Evolutionary conservation across 1,284 basidiomycete genomes (phyloP), one percentile per base, ranked within the genome.

Genomic region (Stereum hirsutum): DNA sequence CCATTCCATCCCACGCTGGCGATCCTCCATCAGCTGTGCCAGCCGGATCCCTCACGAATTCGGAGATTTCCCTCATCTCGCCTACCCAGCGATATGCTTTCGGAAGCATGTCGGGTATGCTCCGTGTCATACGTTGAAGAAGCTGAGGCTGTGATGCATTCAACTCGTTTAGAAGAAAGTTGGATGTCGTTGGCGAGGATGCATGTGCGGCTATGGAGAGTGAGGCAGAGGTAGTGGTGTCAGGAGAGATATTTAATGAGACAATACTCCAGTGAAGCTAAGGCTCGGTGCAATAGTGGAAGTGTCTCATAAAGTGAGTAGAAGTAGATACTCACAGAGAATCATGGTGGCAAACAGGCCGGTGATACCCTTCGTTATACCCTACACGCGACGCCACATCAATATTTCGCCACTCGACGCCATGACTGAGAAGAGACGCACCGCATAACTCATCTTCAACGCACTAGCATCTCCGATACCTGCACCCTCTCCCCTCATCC

Each of bases 361-460:
- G 5, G 58, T 75, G n/a, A 68, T 59, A 14, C 76, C 75, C 52
- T 78, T 80, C 33, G 62, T 59, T 31, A 80, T 74, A 4, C 73
- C 75, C 73, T 77, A 8, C 33, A n/a, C 11, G 10, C 4, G 51
- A 17, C 41, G 15, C 17, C 17, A 20, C 24, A 37, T 32, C 14
- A 15, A 15, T n/a, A 33, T 32, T 27, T 32, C 23, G 5, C 21
- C 38, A 17, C 17, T 6, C 1, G n/a, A 30, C 19, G 7, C 1
- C 23, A 30, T 35, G 4, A 23, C 30, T 3, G 20, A n/a, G 38
- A 17, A 28, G 26, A 1, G 3, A 58, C 70, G 57, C 46, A 79
- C 76, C 43, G 74, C 74, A 54, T 80, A 76, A 14, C 74, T 73
- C 76, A 79, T 78, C 57, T 79, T 79, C 47, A 79, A 54, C 4